Evolutionary conservation across 2,329 filamentous ascomycete genomes (phyloP), one percentile per base, ranked within the genome.

Genomic region (Claviceps paspali): DNA sequence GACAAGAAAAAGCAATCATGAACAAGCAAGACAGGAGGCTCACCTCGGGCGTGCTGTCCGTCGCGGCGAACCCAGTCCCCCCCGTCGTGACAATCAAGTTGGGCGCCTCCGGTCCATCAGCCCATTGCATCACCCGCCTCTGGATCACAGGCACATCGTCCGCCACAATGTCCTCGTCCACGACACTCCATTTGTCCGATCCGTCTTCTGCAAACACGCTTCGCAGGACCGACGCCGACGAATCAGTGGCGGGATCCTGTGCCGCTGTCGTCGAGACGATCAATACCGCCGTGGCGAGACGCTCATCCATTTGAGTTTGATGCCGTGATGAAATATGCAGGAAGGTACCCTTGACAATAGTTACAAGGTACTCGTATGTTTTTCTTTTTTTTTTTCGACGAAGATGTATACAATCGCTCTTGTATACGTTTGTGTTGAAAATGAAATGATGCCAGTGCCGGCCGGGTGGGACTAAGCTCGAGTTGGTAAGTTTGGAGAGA

Each of bases 261-360:
- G 79, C 76, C 5, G 87, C 91, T 5, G 91, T 98, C 35, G 92
- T 92, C 1, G 91, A 96, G 28, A 98, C 70, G 46, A 96, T 71
- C 38, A 98, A 68, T 34, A 98, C 78, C 6, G 81, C 83, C 24
- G 78, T 80, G 52, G 65, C 80, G 10, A 96, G 64, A 38, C 64
- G 49, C 32, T 47, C 40, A 28, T 52, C 52, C 45, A 57, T 56
- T 42, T 30, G 42, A 35, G 26, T 33, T 19, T n/a, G 6, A n/a
- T 8, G 6, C 22, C n/a, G 10, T 24, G 5, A 4, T 17, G 8
- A 2, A 15, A 2, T 32, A n/a, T 5, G 30, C 18, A 7, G 12
- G n/a, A n/a, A n/a, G n/a, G n/a, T n/a, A n/a, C n/a, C n/a, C n/a
- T n/a, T n/a, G n/a, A n/a, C n/a, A n/a, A n/a, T n/a, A n/a, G n/a